Evolutionary conservation across 257 asterid species (phyloP).

Genomic region (Rubia yunnanensis): DNA sequence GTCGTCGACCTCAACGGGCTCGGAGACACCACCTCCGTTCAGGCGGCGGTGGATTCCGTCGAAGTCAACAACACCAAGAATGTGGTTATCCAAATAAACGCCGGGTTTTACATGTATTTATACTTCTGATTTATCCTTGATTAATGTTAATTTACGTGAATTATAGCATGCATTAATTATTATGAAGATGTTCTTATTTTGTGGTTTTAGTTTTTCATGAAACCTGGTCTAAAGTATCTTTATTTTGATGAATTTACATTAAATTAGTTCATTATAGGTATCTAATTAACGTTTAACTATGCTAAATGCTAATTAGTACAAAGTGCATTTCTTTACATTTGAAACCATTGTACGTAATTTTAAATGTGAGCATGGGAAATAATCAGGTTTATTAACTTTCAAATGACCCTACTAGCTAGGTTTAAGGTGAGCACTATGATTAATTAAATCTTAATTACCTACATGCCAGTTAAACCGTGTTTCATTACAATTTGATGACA

Average conservation of each 20-base stretch:
- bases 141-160: background rate
- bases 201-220: background rate
- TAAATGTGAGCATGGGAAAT: background rate
- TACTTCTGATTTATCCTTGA: background rate
- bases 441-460: background rate
- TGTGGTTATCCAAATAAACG: conserved; percentile 56
- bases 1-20: conserved; percentile 59
- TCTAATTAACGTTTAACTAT: too few species aligned
- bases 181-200: background rate
- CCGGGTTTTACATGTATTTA: conserved; percentile 64
- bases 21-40: conserved; percentile 59
- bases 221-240: background rate
- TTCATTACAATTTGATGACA: background rate
- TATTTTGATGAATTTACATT: background rate
- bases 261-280: too few species aligned
- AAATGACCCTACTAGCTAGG: too few species aligned
- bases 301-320: too few species aligned
- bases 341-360: background rate
- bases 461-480: background rate
- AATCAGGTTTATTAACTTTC: background rate
- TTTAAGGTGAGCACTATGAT: background rate
- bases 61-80: conserved; percentile 47
- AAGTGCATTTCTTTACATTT: background rate
- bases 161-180: conserved; percentile 5
- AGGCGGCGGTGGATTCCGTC: conserved; percentile 67